Evolutionary conservation across 805 yeast genomes (phyloP), one percentile per base, ranked within the genome.

Genomic region (Sugiyamaella lignohabitans): DNA sequence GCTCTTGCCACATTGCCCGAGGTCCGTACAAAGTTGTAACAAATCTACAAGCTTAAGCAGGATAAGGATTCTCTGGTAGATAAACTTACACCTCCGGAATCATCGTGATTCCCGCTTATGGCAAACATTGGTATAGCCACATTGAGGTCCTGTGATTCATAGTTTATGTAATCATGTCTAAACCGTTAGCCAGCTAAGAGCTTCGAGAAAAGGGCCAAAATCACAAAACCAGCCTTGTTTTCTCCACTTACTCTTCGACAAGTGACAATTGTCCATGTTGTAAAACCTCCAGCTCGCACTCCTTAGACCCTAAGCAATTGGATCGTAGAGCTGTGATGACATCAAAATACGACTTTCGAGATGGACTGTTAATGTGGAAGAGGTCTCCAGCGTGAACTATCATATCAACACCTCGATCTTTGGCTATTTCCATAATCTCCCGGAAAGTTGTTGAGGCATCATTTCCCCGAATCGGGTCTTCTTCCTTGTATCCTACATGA

Each of bases 61-160:
- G n/a, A n/a, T n/a, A n/a, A n/a, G n/a, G n/a, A n/a, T n/a, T n/a
- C n/a, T n/a, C n/a, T n/a, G n/a, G n/a, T n/a, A n/a, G n/a, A n/a
- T n/a, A n/a, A 4, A 19, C 83, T 82, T 45, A 80, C 85, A 1
- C 98, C 98, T 0, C 95, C 85, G 2, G 96, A 87, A 65, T 93
- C 98, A 64, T 93, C 98, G 62, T 93, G 98, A 59, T 93, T 93
- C 2, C 98, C 98, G 40, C 91, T 80, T 3, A 93, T 91, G 4
- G 89, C 91, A 70, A 93, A 87, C 5, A 93, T 76, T 0, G 98
- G 98, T 14, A 89, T 75, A 0, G 95, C 80, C 2, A 93, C 82
- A 63, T 93, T 93, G 50, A 87, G 65, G 62, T 93, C 87, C 1
- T 91, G 87, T 62, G 93, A 98, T 59, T 87, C 93, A 62, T 86